A percentile compares a stretch with the other conserved stretches of the same genome.
These are phyloP conservation scores for Gliomastix tumulicola DNA, from an alignment of 2,329 filamentous ascomycete genomes.

Conservation along the genomic window DNA sequence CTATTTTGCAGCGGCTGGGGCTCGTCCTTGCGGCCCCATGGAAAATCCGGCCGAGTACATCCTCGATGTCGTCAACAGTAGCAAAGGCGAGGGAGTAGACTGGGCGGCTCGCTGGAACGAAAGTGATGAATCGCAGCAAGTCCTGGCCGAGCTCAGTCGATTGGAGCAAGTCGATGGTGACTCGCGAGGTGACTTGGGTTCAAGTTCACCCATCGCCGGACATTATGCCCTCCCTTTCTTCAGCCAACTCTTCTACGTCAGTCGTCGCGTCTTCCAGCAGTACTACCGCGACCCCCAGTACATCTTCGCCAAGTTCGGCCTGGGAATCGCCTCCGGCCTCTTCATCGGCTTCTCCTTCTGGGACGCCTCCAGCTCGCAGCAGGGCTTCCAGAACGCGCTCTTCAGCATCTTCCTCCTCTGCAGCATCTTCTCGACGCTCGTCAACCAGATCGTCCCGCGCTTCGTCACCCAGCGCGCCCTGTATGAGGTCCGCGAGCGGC, in stretches of 20 bases:
- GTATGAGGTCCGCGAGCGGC: slow-evolving; percentile 63
- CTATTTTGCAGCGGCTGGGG: slow-evolving; percentile 56
- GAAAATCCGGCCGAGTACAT: slow-evolving; percentile 68
- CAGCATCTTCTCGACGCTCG: slow-evolving; percentile 60
- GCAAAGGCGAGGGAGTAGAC: slow-evolving; percentile 42
- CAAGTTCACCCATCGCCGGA: slow-evolving; percentile 51
- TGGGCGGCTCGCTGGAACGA: slow-evolving; percentile 51
- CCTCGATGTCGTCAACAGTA: slow-evolving; percentile 44
- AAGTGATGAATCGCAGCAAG: slow-evolving; percentile 34
- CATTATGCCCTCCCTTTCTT: slow-evolving; percentile 76
- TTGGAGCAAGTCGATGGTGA: slow-evolving; percentile 10
- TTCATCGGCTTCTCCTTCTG: slow-evolving; percentile 79
- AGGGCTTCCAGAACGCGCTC: slow-evolving; percentile 70
- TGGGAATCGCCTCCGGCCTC: slow-evolving; percentile 47
- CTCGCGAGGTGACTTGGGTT: slow-evolving; percentile 22
- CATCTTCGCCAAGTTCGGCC: slow-evolving; percentile 73
- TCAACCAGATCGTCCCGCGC: slow-evolving; percentile 48
- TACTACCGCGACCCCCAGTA: slow-evolving; percentile 88
- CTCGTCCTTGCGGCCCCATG: slow-evolving; percentile 41
- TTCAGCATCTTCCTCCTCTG: slow-evolving; percentile 64
- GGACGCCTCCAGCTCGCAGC: slow-evolving; percentile 55
- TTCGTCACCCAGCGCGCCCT: slow-evolving; percentile 43
- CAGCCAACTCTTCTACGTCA: slow-evolving; percentile 60
- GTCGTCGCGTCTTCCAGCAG: slow-evolving; percentile 74
- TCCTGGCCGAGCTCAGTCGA: slow-evolving; percentile 33